Evolutionary conservation across 208 protist species (phyloP).

Genomic region (Strigomonas galati): DNA sequence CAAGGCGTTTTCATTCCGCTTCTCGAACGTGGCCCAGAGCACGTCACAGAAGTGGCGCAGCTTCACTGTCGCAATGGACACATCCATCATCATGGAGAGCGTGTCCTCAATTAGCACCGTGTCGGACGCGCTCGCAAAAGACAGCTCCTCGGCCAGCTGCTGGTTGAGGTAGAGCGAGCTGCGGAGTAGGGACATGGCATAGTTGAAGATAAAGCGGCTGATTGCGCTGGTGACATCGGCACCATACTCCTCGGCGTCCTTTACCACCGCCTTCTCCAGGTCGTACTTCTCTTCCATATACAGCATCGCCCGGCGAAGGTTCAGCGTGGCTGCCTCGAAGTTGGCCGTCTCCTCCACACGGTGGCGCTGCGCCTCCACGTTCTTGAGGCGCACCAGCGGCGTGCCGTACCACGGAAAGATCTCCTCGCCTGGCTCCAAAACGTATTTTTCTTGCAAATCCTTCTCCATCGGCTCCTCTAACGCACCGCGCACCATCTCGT

Average conservation of each 20-base stretch:
- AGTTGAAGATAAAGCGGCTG: constrained; percentile 56
- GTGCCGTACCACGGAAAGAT: constrained; percentile 69
- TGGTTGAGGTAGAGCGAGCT: constrained; percentile 63
- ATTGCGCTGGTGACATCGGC: constrained; percentile 14
- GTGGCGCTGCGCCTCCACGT: constrained; percentile 31
- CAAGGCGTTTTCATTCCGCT: constrained; percentile 24
- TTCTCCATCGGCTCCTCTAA: constrained; percentile 12
- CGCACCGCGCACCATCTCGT: constrained; percentile 19
- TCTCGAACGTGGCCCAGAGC: constrained; percentile 21
- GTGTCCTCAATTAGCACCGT: constrained; percentile 84
- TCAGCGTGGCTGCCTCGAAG: constrained; percentile 60
- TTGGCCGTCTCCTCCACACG: constrained; percentile 40
- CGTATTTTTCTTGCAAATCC: constrained; percentile 26
- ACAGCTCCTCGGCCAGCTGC: constrained; percentile 59
- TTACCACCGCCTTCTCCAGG: constrained; percentile 36
- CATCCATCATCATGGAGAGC: constrained; percentile 88
- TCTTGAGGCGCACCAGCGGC: constrained; percentile 49
- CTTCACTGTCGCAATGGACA: constrained; percentile 70
- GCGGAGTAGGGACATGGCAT: constrained; percentile 65
- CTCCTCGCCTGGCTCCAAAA: constrained; percentile 53
- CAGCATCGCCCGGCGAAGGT: constrained; percentile 78
- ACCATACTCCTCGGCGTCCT: constrained; percentile 19
- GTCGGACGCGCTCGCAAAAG: constrained; percentile 56
- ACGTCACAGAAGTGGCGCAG: constrained; percentile 70
- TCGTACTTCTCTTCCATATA: constrained; percentile 87